Evolutionary conservation across 75 land plant genomes (phyloP), one percentile per base, ranked within the genome.

Genomic region (Adiantum capillusveneris): DNA sequence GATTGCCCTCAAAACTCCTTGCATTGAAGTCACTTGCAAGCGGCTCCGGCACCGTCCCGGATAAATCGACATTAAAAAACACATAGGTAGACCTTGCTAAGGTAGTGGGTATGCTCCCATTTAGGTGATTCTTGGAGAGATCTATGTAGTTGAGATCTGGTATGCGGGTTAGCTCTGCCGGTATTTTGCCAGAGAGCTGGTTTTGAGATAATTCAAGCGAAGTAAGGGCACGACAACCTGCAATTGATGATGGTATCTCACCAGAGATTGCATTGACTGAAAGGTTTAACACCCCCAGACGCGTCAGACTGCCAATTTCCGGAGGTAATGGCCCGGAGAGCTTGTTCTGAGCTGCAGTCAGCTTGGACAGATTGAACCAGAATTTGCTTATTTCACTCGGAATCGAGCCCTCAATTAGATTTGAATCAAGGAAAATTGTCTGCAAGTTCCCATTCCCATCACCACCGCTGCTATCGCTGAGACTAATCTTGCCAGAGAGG

Each of bases 121-220:
- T 44, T 44, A 91, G 71, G 17, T 22, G 43, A 63, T 91, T 91
- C 34, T 51, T n/a, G 77, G 81, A 81, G 25, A 90, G 75, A 62
- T 90, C 97, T 11, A 92, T 70, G 44, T 81, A 71, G 68, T 81
- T 82, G 55, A 87, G 76, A 71, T 82, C 82, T 16, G 84, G 67
- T 48, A 90, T 81, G 30, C 59, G 52, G 22, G 75, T 62, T 50
- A 87, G 52, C 56, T 74, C 71, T 11, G 62, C 73, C 1, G 94
- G 95, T 55, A 85, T 89, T 46, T 44, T 34, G 2, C 86, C 89
- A 0, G 58, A 19, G 45, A 89, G 69, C n/a, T 44, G 21, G 68
- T 85, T 89, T 37, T 71, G 21, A 19, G 83, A 79, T 44, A 89
- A 78, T 50, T 89, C 83, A 30, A 89, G 72, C 19, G 78, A 81